Conservation (phyloP, 768 basidiomycete species). For the Dictyophora rubrovolvata region DNA sequence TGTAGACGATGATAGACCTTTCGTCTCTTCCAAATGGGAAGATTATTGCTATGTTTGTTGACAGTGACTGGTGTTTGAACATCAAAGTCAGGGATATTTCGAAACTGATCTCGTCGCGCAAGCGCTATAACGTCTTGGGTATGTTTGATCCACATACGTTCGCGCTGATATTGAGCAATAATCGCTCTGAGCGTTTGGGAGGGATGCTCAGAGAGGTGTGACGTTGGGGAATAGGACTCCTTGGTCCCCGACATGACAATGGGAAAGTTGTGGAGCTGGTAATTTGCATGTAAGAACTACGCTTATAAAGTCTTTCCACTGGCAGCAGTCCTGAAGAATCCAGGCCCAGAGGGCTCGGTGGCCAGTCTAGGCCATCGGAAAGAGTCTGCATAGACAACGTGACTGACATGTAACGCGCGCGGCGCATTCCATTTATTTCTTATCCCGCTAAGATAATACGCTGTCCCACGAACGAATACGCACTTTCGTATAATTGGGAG, state of each 20-base stretch:
- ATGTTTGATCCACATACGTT: conserved; percentile 62
- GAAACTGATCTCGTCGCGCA: conserved; percentile 23
- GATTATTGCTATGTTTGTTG: conserved; percentile 13
- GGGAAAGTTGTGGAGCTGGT: conserved; percentile 13
- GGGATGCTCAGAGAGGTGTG: conserved; percentile 9
- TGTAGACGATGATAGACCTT: conserved; percentile 20
- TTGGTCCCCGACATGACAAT: conserved; percentile 15
- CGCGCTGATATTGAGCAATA: conserved; percentile 56
- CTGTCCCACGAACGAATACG: too few relatives aligned
- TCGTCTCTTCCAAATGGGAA: conserved; percentile 13
- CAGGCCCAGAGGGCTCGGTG: background rate
- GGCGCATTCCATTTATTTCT: background rate
- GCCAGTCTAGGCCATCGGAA: background rate
- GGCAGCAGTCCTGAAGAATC: background rate
- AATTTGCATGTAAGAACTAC: conserved; percentile 7
- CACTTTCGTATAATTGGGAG: too few relatives aligned
- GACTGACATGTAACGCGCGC: background rate
- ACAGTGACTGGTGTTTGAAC: conserved; percentile 14
- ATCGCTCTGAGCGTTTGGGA: conserved; percentile 37
- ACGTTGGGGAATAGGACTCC: conserved; percentile 7
- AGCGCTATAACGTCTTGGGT: conserved; percentile 52
- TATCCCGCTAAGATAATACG: background rate
- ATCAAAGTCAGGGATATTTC: conserved; percentile 16
- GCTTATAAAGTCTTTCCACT: too few relatives aligned
- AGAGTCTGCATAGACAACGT: background rate